Evolutionary conservation across 192 early-diverging fungal genomes (phyloP), one percentile per base, ranked within the genome.

Genomic region (Mortierella antarctica): DNA sequence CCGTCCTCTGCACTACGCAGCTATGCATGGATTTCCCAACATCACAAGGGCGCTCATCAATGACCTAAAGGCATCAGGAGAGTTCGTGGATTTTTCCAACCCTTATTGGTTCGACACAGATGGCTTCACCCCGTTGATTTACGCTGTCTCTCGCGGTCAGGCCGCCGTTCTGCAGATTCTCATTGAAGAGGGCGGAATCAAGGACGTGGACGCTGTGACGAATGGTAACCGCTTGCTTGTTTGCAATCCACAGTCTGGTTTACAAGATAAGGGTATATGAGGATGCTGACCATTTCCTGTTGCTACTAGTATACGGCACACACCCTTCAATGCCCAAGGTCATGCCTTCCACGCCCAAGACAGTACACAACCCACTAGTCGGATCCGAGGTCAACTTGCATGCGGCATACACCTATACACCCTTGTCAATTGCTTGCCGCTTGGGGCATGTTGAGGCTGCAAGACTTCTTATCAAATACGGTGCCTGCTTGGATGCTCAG

Each of bases 121-220:
- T 67, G 91, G 90, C 2, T 85, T 87, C 70, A 89, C 86, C 4
- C 91, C 91, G 6, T 44, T 93, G 2, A 90, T 93, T 57, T 90
- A 89, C 49, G 89, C 88, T 15, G 87, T 91, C 0, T 70, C 89
- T 6, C 82, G 82, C 63, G 88, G 89, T 4, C 75, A 90, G 20
- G 72, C 86, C 14, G 69, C 62, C 6, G 82, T 86, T 20, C 73
- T 87, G 13, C 73, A 84, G 23, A 74, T 82, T 6, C 71, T 93
- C 20, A 81, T 93, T 31, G 85, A 89, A 14, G 70, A 83, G 51
- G 88, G 89, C 6, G 53, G 82, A 1, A 89, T 90, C 47, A 59
- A 67, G 10, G 73, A 92, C 51, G 80, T 89, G 7, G 88, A 90
- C 71, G 60, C 70, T 0, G 56, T 71, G 9, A 83, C 76, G 15